A percentile compares a stretch with the other conserved stretches of the same genome.
phyloP scores from a whole-genome alignment of 1,139 yeast species.

The Diutina mesorugosa region DNA sequence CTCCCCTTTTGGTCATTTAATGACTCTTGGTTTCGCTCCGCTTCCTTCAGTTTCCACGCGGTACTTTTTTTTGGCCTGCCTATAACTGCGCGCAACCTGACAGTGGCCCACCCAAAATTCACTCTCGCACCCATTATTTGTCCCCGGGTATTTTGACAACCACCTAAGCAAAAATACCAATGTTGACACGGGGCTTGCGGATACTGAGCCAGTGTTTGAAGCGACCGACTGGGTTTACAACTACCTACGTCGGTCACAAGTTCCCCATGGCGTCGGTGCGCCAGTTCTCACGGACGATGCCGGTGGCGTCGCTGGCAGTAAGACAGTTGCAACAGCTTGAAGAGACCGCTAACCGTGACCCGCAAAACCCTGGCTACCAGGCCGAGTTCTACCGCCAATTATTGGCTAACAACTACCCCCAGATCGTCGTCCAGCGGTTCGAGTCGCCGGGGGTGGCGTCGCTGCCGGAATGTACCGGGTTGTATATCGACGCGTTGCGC shows the following conservation, averaged over 20 bases:
- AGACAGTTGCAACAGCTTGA: constrained; percentile 32
- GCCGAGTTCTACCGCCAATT: constrained; percentile 70
- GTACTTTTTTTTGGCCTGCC: not conserved
- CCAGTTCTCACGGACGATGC: not conserved
- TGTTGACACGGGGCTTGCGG: not conserved
- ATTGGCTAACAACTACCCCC: constrained; percentile 75
- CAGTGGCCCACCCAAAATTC: not conserved
- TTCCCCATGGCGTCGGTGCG: not conserved
- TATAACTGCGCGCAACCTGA: not conserved
- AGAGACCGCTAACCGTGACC: constrained; percentile 65
- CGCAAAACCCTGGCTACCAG: constrained; percentile 57
- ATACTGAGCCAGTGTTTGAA: not conserved
- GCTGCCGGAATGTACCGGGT: constrained; percentile 60
- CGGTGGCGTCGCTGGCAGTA: not conserved
- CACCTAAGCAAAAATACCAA: not conserved
- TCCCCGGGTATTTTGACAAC: not conserved
- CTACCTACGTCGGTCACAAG: not conserved
- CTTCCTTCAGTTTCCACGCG: not conserved
- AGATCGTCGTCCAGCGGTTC: constrained; percentile 80
- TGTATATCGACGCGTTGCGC: constrained; percentile 71
- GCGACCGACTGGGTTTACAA: not conserved
- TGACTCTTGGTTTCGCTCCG: not conserved
- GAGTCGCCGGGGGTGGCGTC: constrained; percentile 86
- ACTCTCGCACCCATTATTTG: not conserved
- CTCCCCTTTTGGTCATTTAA: not conserved